phyloP scores from a whole-genome alignment of 352 stramenopile genomes.

The Pythium utonaiense region DNA sequence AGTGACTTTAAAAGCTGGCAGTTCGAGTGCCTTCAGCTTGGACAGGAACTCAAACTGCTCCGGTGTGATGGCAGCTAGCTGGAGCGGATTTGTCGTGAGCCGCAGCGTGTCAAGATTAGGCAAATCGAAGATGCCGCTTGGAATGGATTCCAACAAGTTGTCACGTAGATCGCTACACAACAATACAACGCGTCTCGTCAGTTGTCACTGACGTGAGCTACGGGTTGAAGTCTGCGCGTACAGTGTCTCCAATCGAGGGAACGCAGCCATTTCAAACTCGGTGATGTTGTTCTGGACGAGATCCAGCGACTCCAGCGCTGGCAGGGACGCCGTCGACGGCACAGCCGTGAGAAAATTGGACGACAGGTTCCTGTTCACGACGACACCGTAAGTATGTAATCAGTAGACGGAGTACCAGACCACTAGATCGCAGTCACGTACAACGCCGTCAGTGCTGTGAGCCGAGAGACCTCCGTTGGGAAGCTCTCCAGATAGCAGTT shows the following conservation, averaged over 20 bases:
- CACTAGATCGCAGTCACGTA: neutral
- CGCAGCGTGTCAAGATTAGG: slow-evolving; percentile 3
- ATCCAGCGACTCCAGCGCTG: slow-evolving; percentile 4
- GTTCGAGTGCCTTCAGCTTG: neutral
- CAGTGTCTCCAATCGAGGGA: slow-evolving; percentile 4
- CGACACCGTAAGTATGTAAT: no score
- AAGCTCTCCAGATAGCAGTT: slow-evolving; percentile 3
- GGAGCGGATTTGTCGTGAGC: slow-evolving; percentile 1
- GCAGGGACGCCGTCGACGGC: neutral
- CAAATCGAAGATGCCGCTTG: neutral
- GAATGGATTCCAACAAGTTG: slow-evolving; percentile 8
- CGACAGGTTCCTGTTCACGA: slow-evolving; percentile 9
- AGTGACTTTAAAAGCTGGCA: neutral
- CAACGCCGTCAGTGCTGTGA: slow-evolving; percentile 3
- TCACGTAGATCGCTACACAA: slow-evolving; percentile 1
- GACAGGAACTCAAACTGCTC: slow-evolving; percentile 13
- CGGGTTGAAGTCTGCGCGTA: neutral
- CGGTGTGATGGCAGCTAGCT: neutral
- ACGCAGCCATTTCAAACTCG: neutral
- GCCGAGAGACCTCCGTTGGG: slow-evolving; percentile 3
- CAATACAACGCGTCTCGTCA: no score
- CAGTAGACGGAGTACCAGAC: no score
- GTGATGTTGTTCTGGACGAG: slow-evolving; percentile 12
- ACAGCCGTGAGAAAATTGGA: slow-evolving; percentile 5
- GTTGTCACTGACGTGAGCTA: no score